Percentiles rank a stretch among this genome's conserved stretches.
phyloP scores from a whole-genome alignment of 2,329 filamentous ascomycete genomes.

The Dichotomopilus funicola region DNA sequence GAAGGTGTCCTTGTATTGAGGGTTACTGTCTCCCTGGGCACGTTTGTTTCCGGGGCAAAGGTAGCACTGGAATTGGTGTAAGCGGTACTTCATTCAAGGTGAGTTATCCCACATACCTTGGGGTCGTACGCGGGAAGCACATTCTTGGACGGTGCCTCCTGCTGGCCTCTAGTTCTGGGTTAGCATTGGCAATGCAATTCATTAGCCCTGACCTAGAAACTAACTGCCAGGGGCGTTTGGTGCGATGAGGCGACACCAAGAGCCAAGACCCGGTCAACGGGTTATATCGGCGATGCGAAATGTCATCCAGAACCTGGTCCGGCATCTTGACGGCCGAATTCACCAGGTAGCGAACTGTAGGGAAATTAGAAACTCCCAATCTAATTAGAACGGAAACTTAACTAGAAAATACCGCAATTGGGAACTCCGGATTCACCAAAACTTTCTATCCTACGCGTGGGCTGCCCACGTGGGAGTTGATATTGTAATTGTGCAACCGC shows the following conservation, averaged over 20 bases:
- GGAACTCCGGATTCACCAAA: not conserved
- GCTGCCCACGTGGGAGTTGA: not conserved
- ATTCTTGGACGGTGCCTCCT: slow-evolving; percentile 64
- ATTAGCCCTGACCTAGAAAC: slow-evolving; percentile 29
- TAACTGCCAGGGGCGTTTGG: slow-evolving; percentile 97
- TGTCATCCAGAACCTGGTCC: slow-evolving; percentile 80
- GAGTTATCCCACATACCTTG: slow-evolving; percentile 38
- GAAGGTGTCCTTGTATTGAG: slow-evolving; percentile 79
- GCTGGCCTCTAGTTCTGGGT: slow-evolving; percentile 56
- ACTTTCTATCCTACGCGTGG: not conserved
- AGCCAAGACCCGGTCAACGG: slow-evolving; percentile 85
- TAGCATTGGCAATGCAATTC: not conserved
- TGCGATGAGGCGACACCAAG: slow-evolving; percentile 90
- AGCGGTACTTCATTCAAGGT: slow-evolving; percentile 4
- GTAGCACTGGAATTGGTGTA: slow-evolving; percentile 61
- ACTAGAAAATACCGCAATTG: not conserved
- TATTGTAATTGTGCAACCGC: not conserved
- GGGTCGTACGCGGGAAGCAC: slow-evolving; percentile 76
- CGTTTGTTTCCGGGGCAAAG: slow-evolving; percentile 87
- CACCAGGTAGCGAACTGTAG: not conserved
- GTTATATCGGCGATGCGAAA: slow-evolving; percentile 92
- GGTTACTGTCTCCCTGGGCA: slow-evolving; percentile 80
- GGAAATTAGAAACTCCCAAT: not conserved
- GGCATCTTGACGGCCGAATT: slow-evolving; percentile 48
- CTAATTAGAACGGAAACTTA: not conserved